phyloP scores from a whole-genome alignment of 345 rosid genomes.

The Theobroma cacao region DNA sequence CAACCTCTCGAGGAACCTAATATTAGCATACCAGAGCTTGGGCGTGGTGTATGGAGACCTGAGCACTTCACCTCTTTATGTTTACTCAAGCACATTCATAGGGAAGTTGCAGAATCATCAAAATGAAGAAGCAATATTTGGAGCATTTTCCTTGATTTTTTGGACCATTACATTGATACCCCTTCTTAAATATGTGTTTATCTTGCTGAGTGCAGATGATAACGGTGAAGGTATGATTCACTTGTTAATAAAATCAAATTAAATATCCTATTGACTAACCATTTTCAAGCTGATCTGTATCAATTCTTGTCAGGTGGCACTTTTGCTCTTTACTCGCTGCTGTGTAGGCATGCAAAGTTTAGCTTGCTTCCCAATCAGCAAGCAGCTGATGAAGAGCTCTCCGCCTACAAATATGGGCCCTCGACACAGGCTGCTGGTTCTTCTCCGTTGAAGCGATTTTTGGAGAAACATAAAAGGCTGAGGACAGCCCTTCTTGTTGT shows the following conservation, averaged over 20 bases:
- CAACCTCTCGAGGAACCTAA: conserved; percentile 54
- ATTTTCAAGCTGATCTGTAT: conserved; percentile 17
- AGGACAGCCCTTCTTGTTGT: conserved; percentile 69
- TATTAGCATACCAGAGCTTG: conserved; percentile 88
- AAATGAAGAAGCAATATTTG: conserved; percentile 66
- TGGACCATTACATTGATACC: conserved; percentile 87
- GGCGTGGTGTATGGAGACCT: conserved; percentile 89
- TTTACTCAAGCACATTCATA: conserved; percentile 50
- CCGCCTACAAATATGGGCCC: conserved; percentile 70
- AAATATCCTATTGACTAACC: background rate
- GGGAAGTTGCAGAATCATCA: conserved; percentile 53
- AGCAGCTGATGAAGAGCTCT: conserved; percentile 95
- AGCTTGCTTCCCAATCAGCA: conserved; percentile 94
- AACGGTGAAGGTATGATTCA: conserved; percentile 72
- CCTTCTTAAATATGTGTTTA: conserved; percentile 63
- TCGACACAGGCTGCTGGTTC: conserved; percentile 34
- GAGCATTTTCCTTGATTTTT: conserved; percentile 85
- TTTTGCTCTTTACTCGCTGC: conserved; percentile 87
- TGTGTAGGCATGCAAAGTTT: conserved; percentile 84
- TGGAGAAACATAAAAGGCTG: conserved; percentile 76
- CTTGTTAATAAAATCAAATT: background rate
- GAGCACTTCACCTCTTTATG: conserved; percentile 91
- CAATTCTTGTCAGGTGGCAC: conserved; percentile 62
- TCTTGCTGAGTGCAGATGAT: conserved; percentile 72
- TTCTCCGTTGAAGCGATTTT: conserved; percentile 58